phyloP scores from a whole-genome alignment of 768 basidiomycete species.

The Kwoniella sp. region DNA sequence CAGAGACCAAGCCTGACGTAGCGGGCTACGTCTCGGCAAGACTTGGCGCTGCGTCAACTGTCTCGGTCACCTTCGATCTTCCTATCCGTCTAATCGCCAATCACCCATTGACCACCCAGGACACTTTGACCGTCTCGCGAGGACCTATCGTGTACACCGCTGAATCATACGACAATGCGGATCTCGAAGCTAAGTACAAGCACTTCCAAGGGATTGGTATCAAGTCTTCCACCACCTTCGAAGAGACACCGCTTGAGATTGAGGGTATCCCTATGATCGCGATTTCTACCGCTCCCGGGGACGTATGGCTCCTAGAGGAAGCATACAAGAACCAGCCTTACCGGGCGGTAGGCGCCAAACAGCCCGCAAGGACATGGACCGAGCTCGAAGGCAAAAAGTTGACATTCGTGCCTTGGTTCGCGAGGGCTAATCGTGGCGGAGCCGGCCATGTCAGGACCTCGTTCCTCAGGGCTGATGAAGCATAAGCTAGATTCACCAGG shows the following conservation, averaged over 20 bases:
- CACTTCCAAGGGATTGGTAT: conserved; percentile 40
- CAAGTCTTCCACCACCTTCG: conserved; percentile 21
- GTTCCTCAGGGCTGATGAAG: conserved; percentile 28
- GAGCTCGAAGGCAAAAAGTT: conserved; percentile 22
- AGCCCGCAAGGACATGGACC: conserved; percentile 29
- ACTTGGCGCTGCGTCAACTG: background rate
- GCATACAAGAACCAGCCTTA: conserved; percentile 6
- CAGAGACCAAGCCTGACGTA: background rate
- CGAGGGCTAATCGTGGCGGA: conserved; percentile 39
- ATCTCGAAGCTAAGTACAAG: conserved; percentile 24
- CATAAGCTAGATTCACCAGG: background rate
- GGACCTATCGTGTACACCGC: conserved; percentile 45
- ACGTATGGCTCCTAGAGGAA: conserved; percentile 1
- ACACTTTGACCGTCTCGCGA: conserved; percentile 34
- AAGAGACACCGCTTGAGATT: conserved; percentile 16
- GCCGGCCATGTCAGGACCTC: conserved; percentile 31
- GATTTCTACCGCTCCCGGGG: conserved; percentile 5
- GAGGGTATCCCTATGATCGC: conserved; percentile 26
- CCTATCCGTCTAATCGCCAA: conserved; percentile 32
- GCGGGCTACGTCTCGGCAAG: background rate
- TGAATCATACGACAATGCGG: conserved; percentile 34
- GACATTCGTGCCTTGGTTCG: conserved; percentile 37
- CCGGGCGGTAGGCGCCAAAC: background rate
- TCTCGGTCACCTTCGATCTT: conserved; percentile 22
- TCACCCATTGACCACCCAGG: conserved; percentile 32